Evolutionary conservation across 1,284 basidiomycete species (phyloP).

Genomic region (Ceratobasidium sp.): DNA sequence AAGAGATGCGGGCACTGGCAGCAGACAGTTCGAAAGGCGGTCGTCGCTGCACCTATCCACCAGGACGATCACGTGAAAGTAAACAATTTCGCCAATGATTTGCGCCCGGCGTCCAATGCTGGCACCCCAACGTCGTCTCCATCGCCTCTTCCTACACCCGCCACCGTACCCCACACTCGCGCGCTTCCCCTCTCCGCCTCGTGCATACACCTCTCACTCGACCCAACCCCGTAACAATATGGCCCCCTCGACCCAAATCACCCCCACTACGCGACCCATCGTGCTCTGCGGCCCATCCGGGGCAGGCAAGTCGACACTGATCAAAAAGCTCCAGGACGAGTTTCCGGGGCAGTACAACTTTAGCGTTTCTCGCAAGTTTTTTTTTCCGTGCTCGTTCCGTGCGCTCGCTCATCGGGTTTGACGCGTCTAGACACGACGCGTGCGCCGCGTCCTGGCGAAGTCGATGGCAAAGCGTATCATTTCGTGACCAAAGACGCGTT

Average conservation of each 20-base stretch:
- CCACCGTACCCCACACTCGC: neutral
- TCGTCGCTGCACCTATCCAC: neutral
- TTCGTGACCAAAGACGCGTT: slow-evolving; percentile 61
- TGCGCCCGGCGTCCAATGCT: neutral
- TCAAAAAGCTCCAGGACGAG: slow-evolving; percentile 82
- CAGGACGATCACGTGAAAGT: slow-evolving; percentile 1
- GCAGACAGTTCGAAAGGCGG: neutral
- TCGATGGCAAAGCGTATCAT: slow-evolving; percentile 70
- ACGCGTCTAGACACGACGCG: slow-evolving; percentile 84
- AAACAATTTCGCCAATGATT: neutral
- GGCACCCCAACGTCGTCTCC: neutral
- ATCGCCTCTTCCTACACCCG: neutral
- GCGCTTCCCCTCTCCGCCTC: neutral
- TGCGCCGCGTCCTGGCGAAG: slow-evolving; percentile 81
- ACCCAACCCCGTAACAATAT: slow-evolving; percentile 1
- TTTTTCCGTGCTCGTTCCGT: neutral
- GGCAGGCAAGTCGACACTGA: slow-evolving; percentile 92
- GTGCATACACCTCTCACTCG: neutral
- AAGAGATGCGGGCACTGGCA: too few relatives aligned
- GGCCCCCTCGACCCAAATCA: slow-evolving; percentile 18
- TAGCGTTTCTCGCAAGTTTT: slow-evolving; percentile 84
- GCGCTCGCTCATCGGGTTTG: neutral
- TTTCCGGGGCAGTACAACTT: slow-evolving; percentile 90
- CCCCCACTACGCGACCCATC: slow-evolving; percentile 59
- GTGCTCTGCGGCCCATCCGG: slow-evolving; percentile 87